Evolutionary conservation across 495 filamentous ascomycete genomes (phyloP).

Genomic region (Xylaria scruposa): DNA sequence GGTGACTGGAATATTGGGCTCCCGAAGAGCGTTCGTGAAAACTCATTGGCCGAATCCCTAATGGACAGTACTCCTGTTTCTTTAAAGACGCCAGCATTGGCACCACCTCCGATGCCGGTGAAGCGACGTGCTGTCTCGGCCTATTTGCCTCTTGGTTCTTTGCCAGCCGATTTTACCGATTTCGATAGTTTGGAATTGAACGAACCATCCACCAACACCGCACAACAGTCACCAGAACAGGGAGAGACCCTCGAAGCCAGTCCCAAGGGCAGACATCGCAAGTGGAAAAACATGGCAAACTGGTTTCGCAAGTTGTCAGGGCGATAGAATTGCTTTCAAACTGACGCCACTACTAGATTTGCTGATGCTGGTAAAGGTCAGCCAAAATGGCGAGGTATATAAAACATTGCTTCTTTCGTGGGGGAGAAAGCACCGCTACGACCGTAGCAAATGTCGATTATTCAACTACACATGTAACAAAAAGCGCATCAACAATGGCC

Average conservation of each 20-base stretch:
- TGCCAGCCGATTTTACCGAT: constrained; percentile 22
- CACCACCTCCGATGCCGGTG: constrained; percentile 28
- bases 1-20: constrained; percentile 38
- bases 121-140: constrained; percentile 33
- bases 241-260: constrained; percentile 20
- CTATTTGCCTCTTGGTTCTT: constrained; percentile 29
- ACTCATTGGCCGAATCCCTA: constrained; percentile 27
- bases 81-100: constrained; percentile 10
- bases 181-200: constrained; percentile 18
- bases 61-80: constrained; percentile 12
- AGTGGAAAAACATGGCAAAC: constrained; percentile 38
- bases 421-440: not conserved
- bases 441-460: not conserved
- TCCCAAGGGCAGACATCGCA: constrained; percentile 35
- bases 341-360: not conserved
- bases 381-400: not conserved
- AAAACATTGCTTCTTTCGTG: not conserved
- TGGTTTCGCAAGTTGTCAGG: constrained; percentile 43
- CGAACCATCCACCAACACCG: constrained; percentile 16
- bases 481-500: not conserved
- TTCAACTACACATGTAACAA: constrained; percentile 3
- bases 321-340: constrained; percentile 39
- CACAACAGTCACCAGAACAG: constrained; percentile 16
- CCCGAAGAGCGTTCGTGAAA: constrained; percentile 27
- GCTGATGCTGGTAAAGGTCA: not conserved